Evolutionary conservation across 2,329 filamentous ascomycete genomes (phyloP).

Genomic region (Dothideomycetes sp.): DNA sequence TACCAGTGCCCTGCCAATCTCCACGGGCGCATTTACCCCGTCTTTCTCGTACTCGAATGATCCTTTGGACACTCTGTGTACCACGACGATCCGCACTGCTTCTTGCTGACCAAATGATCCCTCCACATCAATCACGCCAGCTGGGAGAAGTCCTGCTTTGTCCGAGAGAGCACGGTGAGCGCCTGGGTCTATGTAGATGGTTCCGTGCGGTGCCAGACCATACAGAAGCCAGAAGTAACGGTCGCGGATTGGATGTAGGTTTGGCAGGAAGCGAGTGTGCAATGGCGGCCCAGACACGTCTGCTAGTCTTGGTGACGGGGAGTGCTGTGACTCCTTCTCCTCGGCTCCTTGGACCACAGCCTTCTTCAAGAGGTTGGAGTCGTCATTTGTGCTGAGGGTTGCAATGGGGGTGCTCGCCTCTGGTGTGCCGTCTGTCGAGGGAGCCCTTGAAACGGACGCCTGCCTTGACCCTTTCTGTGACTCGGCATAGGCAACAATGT

Average conservation of each 20-base stretch:
- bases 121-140: slow-evolving; percentile 81
- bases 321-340: slow-evolving; percentile 11
- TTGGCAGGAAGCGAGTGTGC: slow-evolving; percentile 88
- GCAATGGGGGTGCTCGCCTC: slow-evolving; percentile 13
- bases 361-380: slow-evolving; percentile 12
- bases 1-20: slow-evolving; percentile 80
- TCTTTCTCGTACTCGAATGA: slow-evolving; percentile 29
- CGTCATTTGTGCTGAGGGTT: slow-evolving; percentile 1
- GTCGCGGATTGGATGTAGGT: slow-evolving; percentile 73
- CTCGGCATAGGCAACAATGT: slow-evolving; percentile 76
- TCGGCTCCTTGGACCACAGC: slow-evolving; percentile 14
- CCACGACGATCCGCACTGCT: slow-evolving; percentile 75
- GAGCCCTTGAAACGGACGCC: neutral
- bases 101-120: slow-evolving; percentile 87
- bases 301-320: slow-evolving; percentile 15
- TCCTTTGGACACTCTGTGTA: slow-evolving; percentile 39
- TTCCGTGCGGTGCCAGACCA: slow-evolving; percentile 81
- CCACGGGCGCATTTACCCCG: slow-evolving; percentile 42
- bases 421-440: slow-evolving; percentile 1
- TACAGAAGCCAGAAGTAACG: slow-evolving; percentile 96
- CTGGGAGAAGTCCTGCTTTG: slow-evolving; percentile 81
- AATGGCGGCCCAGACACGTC: slow-evolving; percentile 41
- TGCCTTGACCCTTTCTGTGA: slow-evolving; percentile 35
- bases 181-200: slow-evolving; percentile 84
- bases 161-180: slow-evolving; percentile 68